phyloP scores from a whole-genome alignment of 768 basidiomycete genomes.

The Gyrodon lividus region DNA sequence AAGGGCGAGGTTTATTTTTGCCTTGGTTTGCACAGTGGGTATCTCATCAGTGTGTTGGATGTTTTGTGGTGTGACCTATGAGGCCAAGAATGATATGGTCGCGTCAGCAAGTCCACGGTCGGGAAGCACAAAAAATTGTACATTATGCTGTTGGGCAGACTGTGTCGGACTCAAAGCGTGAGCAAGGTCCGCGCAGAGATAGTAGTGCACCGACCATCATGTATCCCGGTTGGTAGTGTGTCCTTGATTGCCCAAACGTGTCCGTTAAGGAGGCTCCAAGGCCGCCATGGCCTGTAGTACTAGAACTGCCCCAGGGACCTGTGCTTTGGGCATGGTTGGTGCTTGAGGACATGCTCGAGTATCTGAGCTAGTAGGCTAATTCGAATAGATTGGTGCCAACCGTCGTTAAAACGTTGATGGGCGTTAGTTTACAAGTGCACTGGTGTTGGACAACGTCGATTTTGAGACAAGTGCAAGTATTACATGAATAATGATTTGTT shows the following conservation, averaged over 20 bases:
- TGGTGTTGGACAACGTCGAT: no score
- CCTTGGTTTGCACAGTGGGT: constrained; percentile 76
- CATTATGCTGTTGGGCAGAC: constrained; percentile 65
- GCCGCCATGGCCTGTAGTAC: constrained; percentile 38
- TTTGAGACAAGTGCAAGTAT: no score
- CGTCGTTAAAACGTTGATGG: no score
- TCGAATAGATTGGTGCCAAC: background rate
- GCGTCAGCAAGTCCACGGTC: background rate
- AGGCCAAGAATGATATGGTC: background rate
- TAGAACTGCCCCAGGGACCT: constrained; percentile 52
- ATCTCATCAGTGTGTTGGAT: constrained; percentile 69
- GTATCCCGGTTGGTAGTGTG: constrained; percentile 80
- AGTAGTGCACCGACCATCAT: constrained; percentile 57
- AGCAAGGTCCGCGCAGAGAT: background rate
- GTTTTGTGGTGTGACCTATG: constrained; percentile 44
- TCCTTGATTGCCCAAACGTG: constrained; percentile 66
- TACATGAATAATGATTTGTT: no score
- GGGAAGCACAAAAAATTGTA: constrained; percentile 26
- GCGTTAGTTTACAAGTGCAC: no score
- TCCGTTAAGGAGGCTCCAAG: constrained; percentile 60
- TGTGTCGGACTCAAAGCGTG: constrained; percentile 21
- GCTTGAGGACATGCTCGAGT: constrained; percentile 34
- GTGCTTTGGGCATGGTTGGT: constrained; percentile 47
- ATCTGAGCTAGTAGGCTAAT: no score
- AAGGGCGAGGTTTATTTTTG: constrained; percentile 71